Conservation (phyloP, 1,284 basidiomycete species). For the Boletus austroedulis region DNA sequence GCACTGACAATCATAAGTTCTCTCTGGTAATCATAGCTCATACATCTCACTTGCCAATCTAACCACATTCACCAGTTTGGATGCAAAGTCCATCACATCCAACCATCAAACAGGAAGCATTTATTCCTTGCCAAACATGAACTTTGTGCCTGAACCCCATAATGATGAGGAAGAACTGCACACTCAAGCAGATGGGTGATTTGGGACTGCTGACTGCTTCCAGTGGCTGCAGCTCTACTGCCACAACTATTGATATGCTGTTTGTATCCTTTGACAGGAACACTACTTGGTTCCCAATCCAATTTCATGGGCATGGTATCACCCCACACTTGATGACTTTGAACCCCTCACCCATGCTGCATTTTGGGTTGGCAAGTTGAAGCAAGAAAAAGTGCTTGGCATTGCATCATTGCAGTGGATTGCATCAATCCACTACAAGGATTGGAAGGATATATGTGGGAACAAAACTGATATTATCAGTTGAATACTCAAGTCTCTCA, state of each 20-base stretch:
- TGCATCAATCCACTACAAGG: background rate
- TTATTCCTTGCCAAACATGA: constrained; percentile 10
- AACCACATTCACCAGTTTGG: background rate
- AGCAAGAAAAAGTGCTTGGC: background rate
- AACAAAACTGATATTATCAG: constrained; percentile 5
- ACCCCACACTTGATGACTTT: constrained; percentile 1
- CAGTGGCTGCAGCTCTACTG: constrained; percentile 15
- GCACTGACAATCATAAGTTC: no score
- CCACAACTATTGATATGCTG: background rate
- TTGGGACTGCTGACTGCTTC: constrained; percentile 7
- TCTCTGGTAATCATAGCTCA: no score
- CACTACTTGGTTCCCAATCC: background rate
- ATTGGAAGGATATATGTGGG: background rate
- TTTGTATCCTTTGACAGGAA: constrained; percentile 5
- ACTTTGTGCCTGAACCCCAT: constrained; percentile 3
- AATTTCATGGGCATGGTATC: constrained; percentile 12
- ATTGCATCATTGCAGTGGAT: background rate
- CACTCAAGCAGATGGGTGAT: background rate
- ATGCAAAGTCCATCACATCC: background rate
- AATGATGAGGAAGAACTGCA: background rate
- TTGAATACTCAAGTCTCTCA: background rate
- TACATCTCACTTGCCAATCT: background rate
- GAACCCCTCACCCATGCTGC: background rate
- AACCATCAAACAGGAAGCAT: background rate
- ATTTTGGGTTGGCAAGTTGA: constrained; percentile 4